Conservation (phyloP, 345 rosid species). For the Bretschneidera sinensis region DNA sequence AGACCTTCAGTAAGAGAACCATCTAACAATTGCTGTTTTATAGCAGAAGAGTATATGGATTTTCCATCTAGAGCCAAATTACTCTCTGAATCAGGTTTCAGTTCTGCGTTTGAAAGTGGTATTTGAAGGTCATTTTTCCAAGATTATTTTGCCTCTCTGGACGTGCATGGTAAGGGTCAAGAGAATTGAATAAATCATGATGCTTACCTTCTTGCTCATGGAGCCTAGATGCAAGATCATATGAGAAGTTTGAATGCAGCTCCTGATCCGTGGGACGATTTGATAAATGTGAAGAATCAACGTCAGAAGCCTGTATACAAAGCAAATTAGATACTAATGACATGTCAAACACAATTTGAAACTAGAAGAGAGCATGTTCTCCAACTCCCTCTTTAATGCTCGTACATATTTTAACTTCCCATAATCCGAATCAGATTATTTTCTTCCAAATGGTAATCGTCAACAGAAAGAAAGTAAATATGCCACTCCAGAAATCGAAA, state of each 20-base stretch:
- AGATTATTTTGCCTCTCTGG: constrained; percentile 18
- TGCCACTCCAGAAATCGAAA: background rate
- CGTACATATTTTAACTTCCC: background rate
- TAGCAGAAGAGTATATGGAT: constrained; percentile 32
- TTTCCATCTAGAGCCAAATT: constrained; percentile 42
- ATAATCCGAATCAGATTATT: background rate
- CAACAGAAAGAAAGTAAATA: background rate
- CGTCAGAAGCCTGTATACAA: constrained; percentile 28
- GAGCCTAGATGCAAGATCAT: constrained; percentile 29
- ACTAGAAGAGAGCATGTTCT: background rate
- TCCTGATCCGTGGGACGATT: constrained; percentile 33
- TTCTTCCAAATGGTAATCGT: background rate
- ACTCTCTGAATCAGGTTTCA: constrained; percentile 28
- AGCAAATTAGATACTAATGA: constrained; percentile 3
- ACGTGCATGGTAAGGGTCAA: constrained; percentile 19
- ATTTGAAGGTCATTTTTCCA: constrained; percentile 17
- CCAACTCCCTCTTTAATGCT: background rate
- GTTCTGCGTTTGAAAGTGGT: constrained; percentile 32
- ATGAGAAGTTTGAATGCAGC: constrained; percentile 33
- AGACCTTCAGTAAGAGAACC: constrained; percentile 49
- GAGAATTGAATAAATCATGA: constrained; percentile 17
- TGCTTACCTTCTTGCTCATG: constrained; percentile 33
- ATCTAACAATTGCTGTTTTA: constrained; percentile 46
- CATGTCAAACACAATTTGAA: too few relatives aligned
- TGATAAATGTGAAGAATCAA: constrained; percentile 20